Evolutionary conservation across 495 filamentous ascomycete species (phyloP).

Genomic region (Immersiella caudata): DNA sequence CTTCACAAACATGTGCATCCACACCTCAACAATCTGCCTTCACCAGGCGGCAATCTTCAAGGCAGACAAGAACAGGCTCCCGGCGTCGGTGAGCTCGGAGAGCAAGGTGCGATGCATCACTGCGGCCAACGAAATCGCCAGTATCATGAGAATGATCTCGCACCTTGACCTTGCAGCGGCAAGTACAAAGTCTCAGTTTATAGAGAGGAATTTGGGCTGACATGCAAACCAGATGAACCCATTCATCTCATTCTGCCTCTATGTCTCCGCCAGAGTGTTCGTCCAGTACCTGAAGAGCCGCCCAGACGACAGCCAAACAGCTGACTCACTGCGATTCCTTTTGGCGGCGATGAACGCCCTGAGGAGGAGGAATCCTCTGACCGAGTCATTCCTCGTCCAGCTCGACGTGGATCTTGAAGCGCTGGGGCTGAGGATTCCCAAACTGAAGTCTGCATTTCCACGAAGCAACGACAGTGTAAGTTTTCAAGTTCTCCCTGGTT

Average conservation of each 20-base stretch:
- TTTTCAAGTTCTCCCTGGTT: background rate
- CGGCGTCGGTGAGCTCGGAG: constrained; percentile 75
- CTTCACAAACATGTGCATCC: constrained; percentile 95
- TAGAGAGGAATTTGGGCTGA: background rate
- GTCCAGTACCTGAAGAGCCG: constrained; percentile 91
- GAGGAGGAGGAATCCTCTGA: constrained; percentile 85
- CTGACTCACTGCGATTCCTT: constrained; percentile 84
- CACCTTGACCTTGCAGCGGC: constrained; percentile 85
- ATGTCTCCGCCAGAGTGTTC: constrained; percentile 91
- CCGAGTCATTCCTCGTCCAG: constrained; percentile 93
- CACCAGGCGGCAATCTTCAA: constrained; percentile 99
- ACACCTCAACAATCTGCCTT: constrained; percentile 94
- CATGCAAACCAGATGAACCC: constrained; percentile 76
- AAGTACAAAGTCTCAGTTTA: constrained; percentile 42
- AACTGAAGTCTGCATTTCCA: constrained; percentile 53
- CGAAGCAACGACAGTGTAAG: constrained; percentile 55
- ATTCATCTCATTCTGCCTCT: constrained; percentile 93
- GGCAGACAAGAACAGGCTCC: constrained; percentile 84
- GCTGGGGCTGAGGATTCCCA: constrained; percentile 55
- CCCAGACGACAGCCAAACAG: constrained; percentile 80
- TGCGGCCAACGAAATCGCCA: constrained; percentile 92
- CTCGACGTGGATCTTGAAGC: constrained; percentile 89
- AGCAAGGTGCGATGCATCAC: constrained; percentile 93
- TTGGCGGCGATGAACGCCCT: constrained; percentile 86
- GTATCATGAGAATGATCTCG: constrained; percentile 92